Evolutionary conservation across 352 stramenopile genomes (phyloP), one percentile per base, ranked within the genome.

Genomic region (Globisporangium nodosum): DNA sequence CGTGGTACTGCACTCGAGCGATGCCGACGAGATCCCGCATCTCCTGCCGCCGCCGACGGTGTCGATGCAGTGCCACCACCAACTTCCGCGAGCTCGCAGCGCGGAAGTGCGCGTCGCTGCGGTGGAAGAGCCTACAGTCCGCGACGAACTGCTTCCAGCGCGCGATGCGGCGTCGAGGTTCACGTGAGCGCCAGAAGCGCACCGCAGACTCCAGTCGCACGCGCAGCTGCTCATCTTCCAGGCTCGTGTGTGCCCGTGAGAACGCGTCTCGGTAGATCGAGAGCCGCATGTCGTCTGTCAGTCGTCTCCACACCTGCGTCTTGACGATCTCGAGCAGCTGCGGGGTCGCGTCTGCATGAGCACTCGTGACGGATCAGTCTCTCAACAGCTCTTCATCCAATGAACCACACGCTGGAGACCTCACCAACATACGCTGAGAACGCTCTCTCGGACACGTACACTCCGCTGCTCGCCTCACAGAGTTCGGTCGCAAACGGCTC

Each of bases 201-300:
- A 87, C 33, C 1, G 76, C 76, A 0, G 58, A 56, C 15, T 77
- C 59, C 5, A 80, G 43, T 1, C 58, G 60, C 18, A 63, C 60
- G 5, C 63, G 61, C 3, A 61, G 54, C 45, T 81, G 70, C 49
- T 87, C 76, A 31, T 71, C 54, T 9, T 62, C 63, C 20, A 87
- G 73, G 9, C 64, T 57, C 3, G 68, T 54, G 24, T 72, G 70
- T 2, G 74, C 76, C 18, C 81, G 62, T 0, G 64, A 7, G 59
- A 85, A 85, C 48, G 82, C 42, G 20, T 78, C 69, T 37, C 65
- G 70, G 49, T 81, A 87, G 61, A 80, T 87, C 2, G 58, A 46
- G 2, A 89, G 66, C 0, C 76, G 74, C 53, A 70, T 85, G 56
- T 89, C 79, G 48, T 87, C 79, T 0, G 77, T 83, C 5, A 89